Conservation (phyloP, 352 stramenopile genomes). For the Globisporangium recalcitrans region DNA sequence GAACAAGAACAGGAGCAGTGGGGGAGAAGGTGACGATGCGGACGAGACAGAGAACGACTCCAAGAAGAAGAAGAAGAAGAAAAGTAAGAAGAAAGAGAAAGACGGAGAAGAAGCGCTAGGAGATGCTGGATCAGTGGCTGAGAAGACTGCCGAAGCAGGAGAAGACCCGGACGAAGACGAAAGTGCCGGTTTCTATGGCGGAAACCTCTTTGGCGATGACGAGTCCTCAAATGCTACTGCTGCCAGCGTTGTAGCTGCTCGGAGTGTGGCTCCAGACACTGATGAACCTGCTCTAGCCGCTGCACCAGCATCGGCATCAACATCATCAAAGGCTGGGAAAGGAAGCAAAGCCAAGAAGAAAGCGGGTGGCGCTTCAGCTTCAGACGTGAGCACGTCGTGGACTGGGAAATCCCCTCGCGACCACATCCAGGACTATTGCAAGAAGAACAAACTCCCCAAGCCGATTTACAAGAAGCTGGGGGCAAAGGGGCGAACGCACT, state of each 20-base stretch:
- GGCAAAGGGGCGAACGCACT: constrained; percentile 22
- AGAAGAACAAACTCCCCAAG: constrained; percentile 76
- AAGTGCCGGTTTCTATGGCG: constrained; percentile 7
- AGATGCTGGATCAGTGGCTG: neutral
- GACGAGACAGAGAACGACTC: neutral
- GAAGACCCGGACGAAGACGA: neutral
- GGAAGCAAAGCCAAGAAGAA: constrained; percentile 34
- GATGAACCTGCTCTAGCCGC: neutral
- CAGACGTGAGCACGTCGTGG: constrained; percentile 39
- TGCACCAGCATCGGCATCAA: neutral
- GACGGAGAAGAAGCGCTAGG: neutral
- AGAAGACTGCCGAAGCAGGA: neutral
- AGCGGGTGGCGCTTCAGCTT: constrained; percentile 15
- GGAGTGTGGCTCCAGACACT: neutral
- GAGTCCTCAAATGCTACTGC: neutral
- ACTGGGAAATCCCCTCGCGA: constrained; percentile 84
- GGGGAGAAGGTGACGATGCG: neutral
- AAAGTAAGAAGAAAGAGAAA: constrained; percentile 9
- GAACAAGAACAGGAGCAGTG: neutral
- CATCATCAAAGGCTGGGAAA: constrained; percentile 20
- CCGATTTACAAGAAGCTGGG: constrained; percentile 68
- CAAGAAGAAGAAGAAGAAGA: constrained; percentile 11
- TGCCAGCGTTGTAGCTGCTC: neutral
- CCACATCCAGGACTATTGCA: constrained; percentile 85
- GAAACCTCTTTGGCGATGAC: constrained; percentile 3